Conservation (phyloP, 2,329 filamentous ascomycete genomes). For the Neopestalotiopsis rosae region DNA sequence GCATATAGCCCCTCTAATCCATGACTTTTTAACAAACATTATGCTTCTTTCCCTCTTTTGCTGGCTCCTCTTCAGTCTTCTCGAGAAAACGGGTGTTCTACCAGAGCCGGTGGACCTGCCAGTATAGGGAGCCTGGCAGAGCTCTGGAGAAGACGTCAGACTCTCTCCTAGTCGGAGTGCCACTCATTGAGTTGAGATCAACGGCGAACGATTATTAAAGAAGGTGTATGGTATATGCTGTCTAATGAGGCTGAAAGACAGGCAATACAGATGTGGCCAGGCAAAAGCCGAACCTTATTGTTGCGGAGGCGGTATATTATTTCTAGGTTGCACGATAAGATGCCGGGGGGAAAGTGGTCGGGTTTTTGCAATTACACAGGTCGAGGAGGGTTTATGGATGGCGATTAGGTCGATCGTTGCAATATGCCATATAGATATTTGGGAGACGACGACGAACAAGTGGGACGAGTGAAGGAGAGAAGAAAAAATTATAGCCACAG, state of each 20-base stretch:
- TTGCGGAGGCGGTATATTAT: slow-evolving; percentile 7
- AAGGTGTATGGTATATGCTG: not conserved
- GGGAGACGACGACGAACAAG: not conserved
- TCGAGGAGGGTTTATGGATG: not conserved
- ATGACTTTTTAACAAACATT: slow-evolving; percentile 42
- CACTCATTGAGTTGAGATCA: not conserved
- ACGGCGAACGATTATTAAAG: not conserved
- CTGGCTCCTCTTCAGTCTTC: not conserved
- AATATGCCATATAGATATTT: not conserved
- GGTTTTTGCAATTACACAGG: not conserved
- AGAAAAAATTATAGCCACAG: slow-evolving; percentile 7
- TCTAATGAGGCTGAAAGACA: not conserved
- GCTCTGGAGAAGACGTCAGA: not conserved
- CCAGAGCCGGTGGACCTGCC: not conserved
- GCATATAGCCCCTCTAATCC: slow-evolving; percentile 45
- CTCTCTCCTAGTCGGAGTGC: not conserved
- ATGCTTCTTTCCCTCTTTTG: not conserved
- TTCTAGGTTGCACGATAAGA: not conserved
- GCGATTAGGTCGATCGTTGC: not conserved
- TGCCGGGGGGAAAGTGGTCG: not conserved
- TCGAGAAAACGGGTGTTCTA: not conserved
- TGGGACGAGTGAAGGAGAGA: not conserved
- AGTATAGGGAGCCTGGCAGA: not conserved
- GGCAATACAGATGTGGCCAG: slow-evolving; percentile 3
- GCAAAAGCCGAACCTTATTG: slow-evolving; percentile 10